A percentile compares a stretch with the other conserved stretches of the same genome.
Conservation (phyloP, 2,329 filamentous ascomycete species). For the Blastomyces emzantsi region DNA sequence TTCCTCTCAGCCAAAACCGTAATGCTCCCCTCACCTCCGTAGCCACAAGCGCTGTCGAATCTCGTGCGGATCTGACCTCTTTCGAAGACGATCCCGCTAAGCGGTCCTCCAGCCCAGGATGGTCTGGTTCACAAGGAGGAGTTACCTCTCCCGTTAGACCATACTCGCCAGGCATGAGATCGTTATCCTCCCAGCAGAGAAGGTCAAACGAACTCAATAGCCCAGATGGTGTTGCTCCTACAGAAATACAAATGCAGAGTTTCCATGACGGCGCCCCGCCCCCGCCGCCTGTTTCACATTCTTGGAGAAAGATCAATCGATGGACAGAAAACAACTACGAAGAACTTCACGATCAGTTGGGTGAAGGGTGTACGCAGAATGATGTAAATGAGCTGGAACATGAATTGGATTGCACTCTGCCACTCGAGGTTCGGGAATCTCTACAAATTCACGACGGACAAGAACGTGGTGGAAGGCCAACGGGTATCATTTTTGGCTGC, state of each 20-base stretch:
- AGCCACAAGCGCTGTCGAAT: conserved; percentile 76
- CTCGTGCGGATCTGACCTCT: conserved; percentile 70
- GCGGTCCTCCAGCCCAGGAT: conserved; percentile 45
- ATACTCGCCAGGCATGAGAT: conserved; percentile 85
- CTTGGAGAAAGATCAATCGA: conserved; percentile 86
- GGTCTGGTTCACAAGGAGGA: conserved; percentile 48
- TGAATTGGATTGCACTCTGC: conserved; percentile 86
- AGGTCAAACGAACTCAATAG: conserved; percentile 48
- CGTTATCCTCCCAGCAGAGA: conserved; percentile 58
- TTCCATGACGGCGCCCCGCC: conserved; percentile 89
- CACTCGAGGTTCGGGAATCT: conserved; percentile 88
- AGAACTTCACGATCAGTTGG: conserved; percentile 86
- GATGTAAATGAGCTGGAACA: conserved; percentile 96
- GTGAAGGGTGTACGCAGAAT: conserved; percentile 85
- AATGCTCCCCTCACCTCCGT: conserved; percentile 78
- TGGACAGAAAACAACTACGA: conserved; percentile 96
- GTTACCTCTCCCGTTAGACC: conserved; percentile 55
- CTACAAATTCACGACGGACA: conserved; percentile 91
- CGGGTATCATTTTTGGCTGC: conserved; percentile 82
- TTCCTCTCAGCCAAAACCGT: conserved; percentile 74
- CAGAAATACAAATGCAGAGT: conserved; percentile 93
- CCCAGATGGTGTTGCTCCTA: conserved; percentile 59
- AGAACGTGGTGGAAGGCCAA: conserved; percentile 82
- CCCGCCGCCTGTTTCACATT: conserved; percentile 76
- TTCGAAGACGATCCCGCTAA: conserved; percentile 64